Conservation (phyloP, 2,329 filamentous ascomycete genomes). For the Nectriaceae sp. region DNA sequence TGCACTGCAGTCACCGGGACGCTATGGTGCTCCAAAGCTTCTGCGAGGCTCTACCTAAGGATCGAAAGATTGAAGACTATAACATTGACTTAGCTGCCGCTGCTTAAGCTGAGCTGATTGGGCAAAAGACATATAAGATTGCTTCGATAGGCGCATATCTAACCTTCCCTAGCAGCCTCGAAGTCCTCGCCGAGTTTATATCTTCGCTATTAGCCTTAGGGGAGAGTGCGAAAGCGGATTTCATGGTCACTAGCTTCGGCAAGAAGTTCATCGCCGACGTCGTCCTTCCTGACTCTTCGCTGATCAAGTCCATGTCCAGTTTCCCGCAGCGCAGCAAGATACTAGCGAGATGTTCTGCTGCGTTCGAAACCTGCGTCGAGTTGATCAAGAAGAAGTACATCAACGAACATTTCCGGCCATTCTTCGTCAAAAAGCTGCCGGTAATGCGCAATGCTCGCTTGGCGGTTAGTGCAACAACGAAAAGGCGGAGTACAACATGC, state of each 20-base stretch:
- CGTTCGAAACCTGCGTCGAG: slow-evolving; percentile 77
- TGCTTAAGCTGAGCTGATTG: slow-evolving; percentile 22
- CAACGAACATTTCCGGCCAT: slow-evolving; percentile 73
- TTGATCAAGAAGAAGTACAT: slow-evolving; percentile 69
- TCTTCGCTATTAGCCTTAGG: slow-evolving; percentile 57
- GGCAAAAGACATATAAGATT: slow-evolving; percentile 59
- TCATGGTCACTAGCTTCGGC: slow-evolving; percentile 58
- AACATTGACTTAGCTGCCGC: slow-evolving; percentile 14
- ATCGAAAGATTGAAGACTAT: slow-evolving; percentile 55
- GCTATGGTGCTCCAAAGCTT: slow-evolving; percentile 71
- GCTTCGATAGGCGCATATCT: slow-evolving; percentile 72
- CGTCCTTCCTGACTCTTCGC: slow-evolving; percentile 73
- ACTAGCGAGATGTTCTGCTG: slow-evolving; percentile 83
- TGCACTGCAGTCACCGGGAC: slow-evolving; percentile 61
- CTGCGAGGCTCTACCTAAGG: slow-evolving; percentile 72
- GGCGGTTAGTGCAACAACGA: slow-evolving; percentile 80
- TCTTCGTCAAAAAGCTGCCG: slow-evolving; percentile 70
- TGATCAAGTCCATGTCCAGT: slow-evolving; percentile 68
- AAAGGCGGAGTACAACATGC: slow-evolving; percentile 73
- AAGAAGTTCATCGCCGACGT: slow-evolving; percentile 75
- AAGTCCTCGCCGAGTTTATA: slow-evolving; percentile 72
- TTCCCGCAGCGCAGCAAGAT: slow-evolving; percentile 67
- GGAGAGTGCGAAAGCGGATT: slow-evolving; percentile 50
- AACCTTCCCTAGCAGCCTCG: slow-evolving; percentile 73
- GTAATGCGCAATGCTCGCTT: slow-evolving; percentile 84